A percentile compares a stretch with the other conserved stretches of the same genome.
Conservation (phyloP, 495 filamentous ascomycete species). For the Daldinia bambusicola region DNA sequence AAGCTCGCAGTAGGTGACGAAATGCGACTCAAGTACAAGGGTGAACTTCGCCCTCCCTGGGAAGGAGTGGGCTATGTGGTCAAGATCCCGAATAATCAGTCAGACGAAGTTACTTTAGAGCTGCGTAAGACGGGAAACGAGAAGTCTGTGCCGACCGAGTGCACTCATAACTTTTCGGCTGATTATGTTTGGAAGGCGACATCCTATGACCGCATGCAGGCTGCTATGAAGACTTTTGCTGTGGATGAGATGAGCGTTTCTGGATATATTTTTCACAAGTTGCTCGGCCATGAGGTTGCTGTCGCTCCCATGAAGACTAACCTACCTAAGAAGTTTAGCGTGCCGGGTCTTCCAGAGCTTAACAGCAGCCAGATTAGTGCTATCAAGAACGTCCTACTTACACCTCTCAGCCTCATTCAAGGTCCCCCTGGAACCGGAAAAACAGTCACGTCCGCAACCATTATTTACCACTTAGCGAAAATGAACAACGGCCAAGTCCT, state of each 20-base stretch:
- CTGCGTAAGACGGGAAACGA: conserved; percentile 78
- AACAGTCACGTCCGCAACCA: conserved; percentile 98
- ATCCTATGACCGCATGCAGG: conserved; percentile 98
- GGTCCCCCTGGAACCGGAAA: conserved; percentile 97
- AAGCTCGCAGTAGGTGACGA: conserved; percentile 98
- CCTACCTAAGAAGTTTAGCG: conserved; percentile 96
- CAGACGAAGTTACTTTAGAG: conserved; percentile 96
- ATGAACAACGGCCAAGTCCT: conserved; percentile 94
- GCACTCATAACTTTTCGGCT: conserved; percentile 96
- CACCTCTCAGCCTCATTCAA: conserved; percentile 94
- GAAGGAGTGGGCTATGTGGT: conserved; percentile 99
- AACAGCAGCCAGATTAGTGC: conserved; percentile 97
- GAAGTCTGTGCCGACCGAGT: conserved; percentile 95
- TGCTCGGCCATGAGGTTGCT: conserved; percentile 95
- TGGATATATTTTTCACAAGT: conserved; percentile 97
- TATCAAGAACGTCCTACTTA: conserved; percentile 93
- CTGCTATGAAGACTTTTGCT: conserved; percentile 99
- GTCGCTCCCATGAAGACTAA: conserved; percentile 96
- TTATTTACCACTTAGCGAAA: conserved; percentile 97
- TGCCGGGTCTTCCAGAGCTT: conserved; percentile 93
- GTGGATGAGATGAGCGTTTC: conserved; percentile 98
- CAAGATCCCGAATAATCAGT: conserved; percentile 99
- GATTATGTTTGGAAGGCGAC: conserved; percentile 99
- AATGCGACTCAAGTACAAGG: conserved; percentile 96
- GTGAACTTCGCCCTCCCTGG: conserved; percentile 93